Evolutionary conservation across 2,329 filamentous ascomycete species (phyloP).

Genomic region (Biscogniauxia marginata): DNA sequence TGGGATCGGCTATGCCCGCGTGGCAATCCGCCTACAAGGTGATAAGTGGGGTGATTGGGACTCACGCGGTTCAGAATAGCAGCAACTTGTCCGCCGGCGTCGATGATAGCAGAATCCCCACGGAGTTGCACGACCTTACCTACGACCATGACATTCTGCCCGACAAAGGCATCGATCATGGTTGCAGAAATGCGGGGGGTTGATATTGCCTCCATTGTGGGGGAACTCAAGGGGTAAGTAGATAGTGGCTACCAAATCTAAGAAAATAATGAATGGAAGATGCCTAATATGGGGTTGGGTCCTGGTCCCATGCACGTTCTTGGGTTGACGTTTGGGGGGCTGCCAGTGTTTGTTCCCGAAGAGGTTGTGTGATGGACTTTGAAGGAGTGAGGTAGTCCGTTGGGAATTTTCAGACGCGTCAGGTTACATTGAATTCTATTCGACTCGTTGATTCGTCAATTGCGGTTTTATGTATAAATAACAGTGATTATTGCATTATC

Average conservation of each 20-base stretch:
- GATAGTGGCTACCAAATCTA: background rate
- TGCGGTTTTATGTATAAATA: background rate
- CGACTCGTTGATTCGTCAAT: background rate
- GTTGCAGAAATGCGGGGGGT: constrained; percentile 80
- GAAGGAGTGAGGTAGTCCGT: too few species aligned
- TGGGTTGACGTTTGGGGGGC: too few species aligned
- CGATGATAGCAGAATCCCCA: constrained; percentile 77
- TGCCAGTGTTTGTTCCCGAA: too few species aligned
- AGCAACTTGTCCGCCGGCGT: constrained; percentile 75
- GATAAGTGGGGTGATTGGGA: constrained; percentile 4
- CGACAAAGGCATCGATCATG: constrained; percentile 75
- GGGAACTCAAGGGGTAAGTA: background rate
- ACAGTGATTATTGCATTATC: background rate
- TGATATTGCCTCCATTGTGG: constrained; percentile 65
- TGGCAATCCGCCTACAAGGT: background rate
- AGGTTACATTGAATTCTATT: too few species aligned
- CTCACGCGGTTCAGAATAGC: constrained; percentile 71
- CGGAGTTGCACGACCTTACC: constrained; percentile 82
- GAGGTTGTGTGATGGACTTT: too few species aligned
- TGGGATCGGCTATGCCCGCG: background rate
- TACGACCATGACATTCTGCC: constrained; percentile 76
- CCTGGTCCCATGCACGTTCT: too few species aligned
- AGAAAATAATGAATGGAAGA: background rate
- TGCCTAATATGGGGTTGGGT: too few species aligned
- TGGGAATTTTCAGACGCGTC: background rate